A percentile compares a stretch with the other conserved stretches of the same genome.
Conservation (phyloP, 345 rosid species). For the Pistacia integerrima region DNA sequence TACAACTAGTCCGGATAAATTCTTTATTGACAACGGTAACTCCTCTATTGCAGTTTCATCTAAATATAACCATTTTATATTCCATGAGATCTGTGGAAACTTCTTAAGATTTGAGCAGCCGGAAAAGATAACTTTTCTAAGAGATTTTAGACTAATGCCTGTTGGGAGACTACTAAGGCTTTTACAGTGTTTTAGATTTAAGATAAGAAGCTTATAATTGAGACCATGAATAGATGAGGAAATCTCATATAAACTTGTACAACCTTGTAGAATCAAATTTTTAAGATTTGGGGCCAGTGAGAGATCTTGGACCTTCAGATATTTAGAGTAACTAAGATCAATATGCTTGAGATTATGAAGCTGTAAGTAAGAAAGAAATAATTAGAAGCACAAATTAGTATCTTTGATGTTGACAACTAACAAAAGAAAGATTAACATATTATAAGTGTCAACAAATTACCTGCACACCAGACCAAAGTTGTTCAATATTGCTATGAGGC, state of each 20-base stretch:
- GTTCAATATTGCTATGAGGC: slow-evolving; percentile 6
- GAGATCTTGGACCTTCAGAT: background rate
- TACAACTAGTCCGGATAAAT: background rate
- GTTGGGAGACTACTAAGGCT: background rate
- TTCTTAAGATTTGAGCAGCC: slow-evolving; percentile 8
- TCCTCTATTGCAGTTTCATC: slow-evolving; percentile 31
- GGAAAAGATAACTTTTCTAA: background rate
- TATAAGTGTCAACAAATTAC: background rate
- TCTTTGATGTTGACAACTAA: background rate
- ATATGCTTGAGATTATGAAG: slow-evolving; percentile 27
- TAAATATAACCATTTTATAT: background rate
- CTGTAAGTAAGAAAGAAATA: slow-evolving; percentile 12
- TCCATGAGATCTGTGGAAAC: slow-evolving; percentile 6
- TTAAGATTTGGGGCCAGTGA: background rate
- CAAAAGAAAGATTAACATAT: background rate
- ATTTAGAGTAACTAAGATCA: background rate
- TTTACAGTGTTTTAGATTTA: background rate
- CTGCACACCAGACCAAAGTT: slow-evolving; percentile 5
- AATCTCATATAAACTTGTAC: slow-evolving; percentile 20
- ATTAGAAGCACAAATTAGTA: background rate
- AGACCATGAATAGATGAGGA: slow-evolving; percentile 10
- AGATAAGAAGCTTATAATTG: background rate
- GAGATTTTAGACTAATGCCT: background rate
- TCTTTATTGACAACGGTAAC: background rate
- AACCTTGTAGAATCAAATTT: background rate